Conservation (phyloP, 169 alveolate species). For the Eimeria zaria region DNA sequence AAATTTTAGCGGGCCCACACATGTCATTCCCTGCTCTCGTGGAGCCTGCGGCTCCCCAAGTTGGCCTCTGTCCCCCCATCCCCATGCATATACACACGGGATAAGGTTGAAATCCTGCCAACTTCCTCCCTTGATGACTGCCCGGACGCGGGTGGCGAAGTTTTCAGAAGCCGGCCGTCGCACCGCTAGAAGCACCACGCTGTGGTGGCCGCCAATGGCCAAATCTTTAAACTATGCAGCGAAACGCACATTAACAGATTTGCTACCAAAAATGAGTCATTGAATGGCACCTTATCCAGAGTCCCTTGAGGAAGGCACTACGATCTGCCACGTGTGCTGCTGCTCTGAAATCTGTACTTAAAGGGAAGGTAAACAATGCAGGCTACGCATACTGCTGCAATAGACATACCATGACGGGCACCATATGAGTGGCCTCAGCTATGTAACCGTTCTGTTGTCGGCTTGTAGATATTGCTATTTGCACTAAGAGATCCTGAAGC, state of each 20-base stretch:
- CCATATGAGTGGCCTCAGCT: slow-evolving; percentile 25
- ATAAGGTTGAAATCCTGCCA: slow-evolving; percentile 41
- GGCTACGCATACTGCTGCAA: neutral
- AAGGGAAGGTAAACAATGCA: neutral
- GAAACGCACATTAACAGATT: neutral
- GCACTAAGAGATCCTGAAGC: slow-evolving; percentile 85
- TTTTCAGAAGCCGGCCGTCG: slow-evolving; percentile 54
- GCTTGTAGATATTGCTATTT: slow-evolving; percentile 68
- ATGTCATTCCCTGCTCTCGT: slow-evolving; percentile 23
- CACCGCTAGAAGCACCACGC: slow-evolving; percentile 70
- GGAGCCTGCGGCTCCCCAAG: slow-evolving; percentile 79
- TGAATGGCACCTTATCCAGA: neutral
- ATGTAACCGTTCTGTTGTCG: slow-evolving; percentile 7
- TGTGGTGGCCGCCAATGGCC: slow-evolving; percentile 86
- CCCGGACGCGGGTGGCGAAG: slow-evolving; percentile 72
- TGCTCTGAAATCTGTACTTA: neutral
- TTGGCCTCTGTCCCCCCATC: slow-evolving; percentile 89
- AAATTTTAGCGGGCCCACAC: slow-evolving; percentile 77
- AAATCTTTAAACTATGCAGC: slow-evolving; percentile 63
- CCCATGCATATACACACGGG: slow-evolving; percentile 89
- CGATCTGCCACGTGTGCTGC: neutral
- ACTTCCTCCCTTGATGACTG: slow-evolving; percentile 26
- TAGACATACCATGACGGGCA: slow-evolving; percentile 12
- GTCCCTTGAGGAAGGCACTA: neutral
- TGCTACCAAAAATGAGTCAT: neutral